Percentiles rank a stretch among this genome's conserved stretches.
Conservation (phyloP, 2,329 filamentous ascomycete species). For the Penicillium decumbens region DNA sequence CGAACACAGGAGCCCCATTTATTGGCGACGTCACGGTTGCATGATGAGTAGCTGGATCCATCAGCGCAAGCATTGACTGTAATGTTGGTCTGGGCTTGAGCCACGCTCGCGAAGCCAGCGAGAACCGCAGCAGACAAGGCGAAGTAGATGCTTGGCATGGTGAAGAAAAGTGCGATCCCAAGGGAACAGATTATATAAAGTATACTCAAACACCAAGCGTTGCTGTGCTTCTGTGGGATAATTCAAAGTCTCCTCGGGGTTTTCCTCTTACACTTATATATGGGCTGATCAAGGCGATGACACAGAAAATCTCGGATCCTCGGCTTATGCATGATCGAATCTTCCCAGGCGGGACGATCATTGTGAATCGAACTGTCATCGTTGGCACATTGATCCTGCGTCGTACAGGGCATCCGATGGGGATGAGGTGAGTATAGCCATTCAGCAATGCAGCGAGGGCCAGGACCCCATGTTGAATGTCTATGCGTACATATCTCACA, state of each 20-base stretch:
- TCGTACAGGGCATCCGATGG: conserved; percentile 4
- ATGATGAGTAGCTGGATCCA: conserved; percentile 16
- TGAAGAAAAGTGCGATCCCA: background rate
- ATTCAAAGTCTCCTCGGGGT: background rate
- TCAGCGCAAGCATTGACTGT: conserved; percentile 20
- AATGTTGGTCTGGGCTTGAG: conserved; percentile 23
- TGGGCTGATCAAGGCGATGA: background rate
- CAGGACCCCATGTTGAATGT: conserved; percentile 6
- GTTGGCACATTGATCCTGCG: conserved; percentile 4
- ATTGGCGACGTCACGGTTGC: conserved; percentile 20
- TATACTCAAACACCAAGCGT: background rate
- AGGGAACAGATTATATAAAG: background rate
- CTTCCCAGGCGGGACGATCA: conserved; percentile 11
- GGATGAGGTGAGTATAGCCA: background rate
- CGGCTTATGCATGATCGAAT: conserved; percentile 5
- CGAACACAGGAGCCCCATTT: conserved; percentile 19
- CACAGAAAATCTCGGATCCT: conserved; percentile 4
- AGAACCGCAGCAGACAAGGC: conserved; percentile 11
- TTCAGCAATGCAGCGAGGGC: background rate
- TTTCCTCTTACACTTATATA: background rate
- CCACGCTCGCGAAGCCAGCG: conserved; percentile 11
- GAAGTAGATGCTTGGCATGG: conserved; percentile 16
- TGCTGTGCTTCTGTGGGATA: background rate
- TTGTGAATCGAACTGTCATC: conserved; percentile 21
- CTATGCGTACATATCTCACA: conserved; percentile 16